Percentiles rank a stretch among this genome's conserved stretches.
phyloP scores from a whole-genome alignment of 2,329 filamentous ascomycete species.

The Trichophyton simii region DNA sequence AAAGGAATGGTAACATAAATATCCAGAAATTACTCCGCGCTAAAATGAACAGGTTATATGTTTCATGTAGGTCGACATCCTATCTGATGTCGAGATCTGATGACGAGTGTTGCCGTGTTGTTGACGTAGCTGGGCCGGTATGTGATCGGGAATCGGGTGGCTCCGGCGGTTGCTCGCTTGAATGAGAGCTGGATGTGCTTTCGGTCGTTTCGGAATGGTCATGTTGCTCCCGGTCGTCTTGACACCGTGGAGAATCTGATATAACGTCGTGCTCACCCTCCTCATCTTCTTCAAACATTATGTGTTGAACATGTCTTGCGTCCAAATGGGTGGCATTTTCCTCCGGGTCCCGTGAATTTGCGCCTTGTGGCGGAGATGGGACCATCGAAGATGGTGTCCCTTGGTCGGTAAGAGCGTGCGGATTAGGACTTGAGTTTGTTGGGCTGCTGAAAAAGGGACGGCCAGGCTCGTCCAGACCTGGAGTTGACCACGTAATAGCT shows the following conservation, averaged over 20 bases:
- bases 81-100: neutral
- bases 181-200: neutral
- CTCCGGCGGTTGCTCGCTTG: neutral
- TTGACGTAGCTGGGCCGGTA: neutral
- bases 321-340: neutral
- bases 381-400: neutral
- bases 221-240: neutral
- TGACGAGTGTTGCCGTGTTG: neutral
- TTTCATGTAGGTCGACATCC: neutral
- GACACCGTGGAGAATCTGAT: neutral
- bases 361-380: neutral
- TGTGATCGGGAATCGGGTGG: neutral
- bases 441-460: neutral
- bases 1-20: neutral
- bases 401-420: neutral
- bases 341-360: neutral
- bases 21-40: neutral
- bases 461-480: conserved; percentile 9
- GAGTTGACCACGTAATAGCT: conserved; percentile 44
- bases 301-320: neutral
- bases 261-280: neutral
- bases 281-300: neutral
- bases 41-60: neutral
- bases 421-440: neutral
- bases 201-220: neutral